Evolutionary conservation across 2,329 filamentous ascomycete genomes (phyloP), one percentile per base, ranked within the genome.

Genomic region (Cercospora sesami): DNA sequence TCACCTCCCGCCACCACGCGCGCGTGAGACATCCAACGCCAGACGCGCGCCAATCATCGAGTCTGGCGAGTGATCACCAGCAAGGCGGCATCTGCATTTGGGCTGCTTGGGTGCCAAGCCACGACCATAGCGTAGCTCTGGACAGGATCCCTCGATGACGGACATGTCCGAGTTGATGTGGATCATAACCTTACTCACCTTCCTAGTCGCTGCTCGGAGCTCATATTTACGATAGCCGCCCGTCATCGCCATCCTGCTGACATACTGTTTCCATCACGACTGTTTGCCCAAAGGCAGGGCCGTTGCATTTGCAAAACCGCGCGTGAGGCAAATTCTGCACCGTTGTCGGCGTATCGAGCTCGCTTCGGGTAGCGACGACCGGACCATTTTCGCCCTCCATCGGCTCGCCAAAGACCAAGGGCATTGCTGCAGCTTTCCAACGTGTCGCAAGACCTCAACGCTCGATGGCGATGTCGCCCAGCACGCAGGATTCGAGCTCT

Each of bases 401-500:
- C 48, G 48, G 23, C 21, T 55, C 48, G n/a, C 48, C 48, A 55
- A 55, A 55, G 21, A 28, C 23, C 48, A 42, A 55, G 48, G 14
- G 5, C 48, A 28, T 23, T 23, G 48, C 48, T 55, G 48, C 23
- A 28, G 23, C 48, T 55, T 23, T 30, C 5, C 48, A 59, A 16
- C 3, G 8, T 23, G 18, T 21, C 28, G 55, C 55, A 59, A 12
- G 26, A 21, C 31, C 30, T 9, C 26, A 23, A 33, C 55, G 30
- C 30, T 18, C 55, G 28, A 74, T 73, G 69, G 66, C 68, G 61
- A 45, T 65, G 23, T 72, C 70, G 39, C 62, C 70, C 39, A 72
- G 65, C 66, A 68, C 66, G 48, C 64, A 64, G 39, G 63, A 70
- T 78, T 77, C 81, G 62, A 75, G 78, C 62, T 78, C 81, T 65